Conservation (phyloP, 768 basidiomycete species). For the Tephrocybe rancida region DNA sequence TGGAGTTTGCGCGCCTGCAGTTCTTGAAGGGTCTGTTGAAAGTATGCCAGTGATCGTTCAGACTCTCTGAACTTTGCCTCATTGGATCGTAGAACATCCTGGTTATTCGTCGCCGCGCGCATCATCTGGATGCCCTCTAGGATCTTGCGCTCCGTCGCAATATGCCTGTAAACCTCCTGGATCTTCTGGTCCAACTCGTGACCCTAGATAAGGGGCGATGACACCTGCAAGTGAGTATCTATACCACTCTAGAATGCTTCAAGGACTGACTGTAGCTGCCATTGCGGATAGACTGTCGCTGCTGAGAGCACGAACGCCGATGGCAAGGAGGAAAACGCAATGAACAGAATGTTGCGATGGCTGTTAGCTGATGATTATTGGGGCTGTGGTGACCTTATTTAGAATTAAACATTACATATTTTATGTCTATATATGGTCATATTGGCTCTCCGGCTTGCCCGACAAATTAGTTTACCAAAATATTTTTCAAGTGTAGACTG, state of each 20-base stretch:
- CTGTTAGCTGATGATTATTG: slow-evolving; percentile 20
- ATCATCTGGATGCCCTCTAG: slow-evolving; percentile 82
- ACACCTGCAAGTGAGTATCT: slow-evolving; percentile 23
- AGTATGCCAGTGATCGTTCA: slow-evolving; percentile 82
- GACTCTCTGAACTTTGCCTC: slow-evolving; percentile 88
- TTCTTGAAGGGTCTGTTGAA: slow-evolving; percentile 83
- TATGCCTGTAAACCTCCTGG: slow-evolving; percentile 85
- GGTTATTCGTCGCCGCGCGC: slow-evolving; percentile 82
- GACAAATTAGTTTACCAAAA: background rate
- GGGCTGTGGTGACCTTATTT: slow-evolving; percentile 24
- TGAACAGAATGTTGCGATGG: slow-evolving; percentile 23
- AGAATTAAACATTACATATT: slow-evolving; percentile 12
- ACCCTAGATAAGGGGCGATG: slow-evolving; percentile 33
- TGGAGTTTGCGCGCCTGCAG: slow-evolving; percentile 77
- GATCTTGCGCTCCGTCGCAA: slow-evolving; percentile 91
- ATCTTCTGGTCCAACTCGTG: slow-evolving; percentile 91
- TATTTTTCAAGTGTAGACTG: background rate
- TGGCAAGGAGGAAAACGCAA: slow-evolving; percentile 16
- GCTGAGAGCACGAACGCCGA: slow-evolving; percentile 13
- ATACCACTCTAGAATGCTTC: slow-evolving; percentile 7
- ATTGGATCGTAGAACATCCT: slow-evolving; percentile 79
- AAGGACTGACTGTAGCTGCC: slow-evolving; percentile 20
- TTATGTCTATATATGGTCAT: slow-evolving; percentile 17
- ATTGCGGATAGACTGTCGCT: slow-evolving; percentile 19
- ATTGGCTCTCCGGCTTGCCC: background rate